Base-by-base conservation (phyloP, 148 eudicot genomes). In the Suaeda aralocaspica region DNA sequence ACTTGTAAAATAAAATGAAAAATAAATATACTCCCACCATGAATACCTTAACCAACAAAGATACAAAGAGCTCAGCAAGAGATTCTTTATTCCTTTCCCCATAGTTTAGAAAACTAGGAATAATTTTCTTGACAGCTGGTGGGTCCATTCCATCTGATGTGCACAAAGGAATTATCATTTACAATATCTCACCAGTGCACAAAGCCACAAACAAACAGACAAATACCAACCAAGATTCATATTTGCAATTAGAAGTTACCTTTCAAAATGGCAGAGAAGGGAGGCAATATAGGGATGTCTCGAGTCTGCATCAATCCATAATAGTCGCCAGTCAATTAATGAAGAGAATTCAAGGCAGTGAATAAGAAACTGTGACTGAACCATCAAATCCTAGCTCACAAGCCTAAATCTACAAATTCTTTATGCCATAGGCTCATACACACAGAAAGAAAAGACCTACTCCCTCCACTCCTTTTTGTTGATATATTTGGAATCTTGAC, bases 201-300 rank as follows among this genome's bases (percentile, higher is more conserved):
- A 42, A 24, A n/a, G n/a, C n/a, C n/a, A n/a, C n/a, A n/a, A n/a
- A 44, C 28, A 67, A 29, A 29, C 30, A 67, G 21, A 19, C 41
- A 68, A 33, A 22, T 46, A 30, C 22, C 9, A 44, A 10, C 57
- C 16, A 30, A 34, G 51, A 7, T 42, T 34, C 49, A 11, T 56
- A 31, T 36, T 13, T 15, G 25, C 36, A 21, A 26, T n/a, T 1
- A 66, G 2, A 9, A 33, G 24, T n/a, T 74, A 90, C 98, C 96
- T 84, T 77, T 83, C 6, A 93, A 55, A 60, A 93, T 55, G 60
- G 75, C 84, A 71, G 95, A 85, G 77, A 94, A 91, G 48, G 97
- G 92, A 77, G 97, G 97, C 69, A 94, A 74, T 79, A 94, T 86
- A 63, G 96, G 97, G 62, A 90, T 86, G 41, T 87, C 74, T 68